These are phyloP conservation scores for Neospermospora avenae DNA, from an alignment of 2,329 filamentous ascomycete genomes.

Conservation along the genomic window DNA sequence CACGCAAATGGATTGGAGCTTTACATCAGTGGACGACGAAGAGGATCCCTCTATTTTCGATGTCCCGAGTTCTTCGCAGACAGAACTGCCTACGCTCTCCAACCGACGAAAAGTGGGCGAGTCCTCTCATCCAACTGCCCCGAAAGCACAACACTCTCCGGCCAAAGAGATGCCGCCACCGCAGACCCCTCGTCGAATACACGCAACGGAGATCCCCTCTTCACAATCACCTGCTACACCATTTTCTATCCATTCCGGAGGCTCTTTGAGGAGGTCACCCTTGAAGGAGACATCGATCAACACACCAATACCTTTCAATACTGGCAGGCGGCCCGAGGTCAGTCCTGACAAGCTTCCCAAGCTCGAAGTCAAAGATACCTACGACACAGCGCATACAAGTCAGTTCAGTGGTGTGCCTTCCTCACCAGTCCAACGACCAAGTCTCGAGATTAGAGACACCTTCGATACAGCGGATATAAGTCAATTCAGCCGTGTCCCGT, in stretches of 20 bases:
- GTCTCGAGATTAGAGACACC: constrained; percentile 31
- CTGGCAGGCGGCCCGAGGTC: constrained; percentile 8
- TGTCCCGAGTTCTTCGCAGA: constrained; percentile 21
- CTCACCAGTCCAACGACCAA: constrained; percentile 25
- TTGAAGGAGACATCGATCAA: constrained; percentile 28
- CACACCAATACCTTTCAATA: constrained; percentile 26
- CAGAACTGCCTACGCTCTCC: neutral
- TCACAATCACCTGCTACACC: constrained; percentile 36
- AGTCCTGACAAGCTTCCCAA: constrained; percentile 22
- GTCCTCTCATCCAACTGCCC: constrained; percentile 3
- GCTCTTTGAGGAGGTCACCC: constrained; percentile 18
- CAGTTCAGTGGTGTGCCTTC: constrained; percentile 14
- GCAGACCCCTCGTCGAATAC: constrained; percentile 27
- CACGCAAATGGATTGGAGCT: constrained; percentile 31
- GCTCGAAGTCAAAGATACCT: constrained; percentile 31
- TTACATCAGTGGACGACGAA: constrained; percentile 16
- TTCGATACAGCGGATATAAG: constrained; percentile 26
- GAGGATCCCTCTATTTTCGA: constrained; percentile 20
- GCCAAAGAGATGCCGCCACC: constrained; percentile 23
- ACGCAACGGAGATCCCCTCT: constrained; percentile 32
- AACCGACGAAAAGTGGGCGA: neutral
- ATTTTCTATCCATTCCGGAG: constrained; percentile 23
- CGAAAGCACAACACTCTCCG: neutral
- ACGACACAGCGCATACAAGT: constrained; percentile 23
- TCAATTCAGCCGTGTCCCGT: constrained; percentile 12